These are phyloP conservation scores for Hexamita inflata DNA, from an alignment of 208 protist species.

Conservation along the genomic window DNA sequence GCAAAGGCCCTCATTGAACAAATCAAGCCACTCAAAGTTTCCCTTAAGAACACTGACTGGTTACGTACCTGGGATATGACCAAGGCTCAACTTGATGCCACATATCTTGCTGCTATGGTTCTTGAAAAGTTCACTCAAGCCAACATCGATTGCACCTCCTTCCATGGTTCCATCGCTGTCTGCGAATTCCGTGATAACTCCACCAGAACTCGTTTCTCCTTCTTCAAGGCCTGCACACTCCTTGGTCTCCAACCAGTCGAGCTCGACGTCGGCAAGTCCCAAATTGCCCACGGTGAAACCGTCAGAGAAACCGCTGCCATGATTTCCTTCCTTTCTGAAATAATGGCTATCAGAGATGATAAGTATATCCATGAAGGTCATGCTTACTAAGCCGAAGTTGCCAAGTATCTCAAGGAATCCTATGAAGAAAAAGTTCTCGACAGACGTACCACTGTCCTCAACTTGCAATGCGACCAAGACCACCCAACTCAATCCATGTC, in stretches of 20 bases:
- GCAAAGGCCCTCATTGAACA: no score
- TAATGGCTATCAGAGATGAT: constrained; percentile 40
- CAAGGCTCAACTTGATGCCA: not conserved
- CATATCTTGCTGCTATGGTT: not conserved
- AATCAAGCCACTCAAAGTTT: no score
- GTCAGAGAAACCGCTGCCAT: constrained; percentile 42
- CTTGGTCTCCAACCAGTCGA: constrained; percentile 29
- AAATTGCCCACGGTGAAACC: constrained; percentile 42
- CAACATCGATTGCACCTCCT: not conserved
- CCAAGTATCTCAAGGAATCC: constrained; percentile 29
- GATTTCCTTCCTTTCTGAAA: constrained; percentile 41
- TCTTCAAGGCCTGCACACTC: constrained; percentile 25
- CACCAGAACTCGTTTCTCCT: constrained; percentile 41
- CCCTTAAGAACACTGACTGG: no score
- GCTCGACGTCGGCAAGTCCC: constrained; percentile 36
- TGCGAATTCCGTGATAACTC: constrained; percentile 35
- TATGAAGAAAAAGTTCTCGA: constrained; percentile 29
- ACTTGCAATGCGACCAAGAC: constrained; percentile 44
- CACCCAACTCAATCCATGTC: constrained; percentile 40
- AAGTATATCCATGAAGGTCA: constrained; percentile 38
- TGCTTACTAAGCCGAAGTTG: constrained; percentile 33
- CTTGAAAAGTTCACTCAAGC: not conserved
- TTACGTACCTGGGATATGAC: constrained; percentile 22
- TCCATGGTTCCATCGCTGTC: not conserved
- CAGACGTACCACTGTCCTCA: constrained; percentile 30